phyloP scores from a whole-genome alignment of 2,329 filamentous ascomycete species.

The Cryphonectria radicalis region DNA sequence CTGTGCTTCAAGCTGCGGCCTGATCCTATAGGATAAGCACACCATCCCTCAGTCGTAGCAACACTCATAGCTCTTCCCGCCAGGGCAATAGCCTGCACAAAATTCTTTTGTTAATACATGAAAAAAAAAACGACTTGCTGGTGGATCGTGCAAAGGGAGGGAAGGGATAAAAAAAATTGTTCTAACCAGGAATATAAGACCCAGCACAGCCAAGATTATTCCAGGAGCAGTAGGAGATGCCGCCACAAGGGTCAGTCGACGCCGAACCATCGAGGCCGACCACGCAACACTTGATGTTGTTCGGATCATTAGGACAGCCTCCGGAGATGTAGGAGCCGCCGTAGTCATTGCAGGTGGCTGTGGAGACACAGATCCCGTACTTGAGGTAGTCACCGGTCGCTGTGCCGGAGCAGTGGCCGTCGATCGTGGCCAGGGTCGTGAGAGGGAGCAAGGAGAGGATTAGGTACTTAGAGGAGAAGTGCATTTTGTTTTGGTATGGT shows the following conservation, averaged over 20 bases:
- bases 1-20: background rate
- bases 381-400: conserved; percentile 1
- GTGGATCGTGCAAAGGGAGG: background rate
- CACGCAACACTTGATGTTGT: conserved; percentile 7
- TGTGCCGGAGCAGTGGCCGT: conserved; percentile 8
- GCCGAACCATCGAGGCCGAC: background rate
- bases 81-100: background rate
- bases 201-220: background rate
- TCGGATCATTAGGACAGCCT: conserved; percentile 4
- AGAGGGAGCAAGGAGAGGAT: conserved; percentile 6
- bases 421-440: background rate
- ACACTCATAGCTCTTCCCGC: background rate
- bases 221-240: background rate
- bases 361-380: conserved; percentile 8
- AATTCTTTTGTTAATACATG: background rate
- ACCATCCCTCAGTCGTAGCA: background rate
- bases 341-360: background rate
- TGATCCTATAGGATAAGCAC: background rate
- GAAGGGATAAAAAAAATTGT: background rate
- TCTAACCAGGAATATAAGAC: background rate
- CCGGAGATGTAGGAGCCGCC: conserved; percentile 9
- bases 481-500: background rate
- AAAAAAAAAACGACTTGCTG: background rate
- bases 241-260: background rate
- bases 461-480: background rate